These are phyloP conservation scores for Petunia secreta DNA, from an alignment of 257 asterid genomes.

Conservation along the genomic window DNA sequence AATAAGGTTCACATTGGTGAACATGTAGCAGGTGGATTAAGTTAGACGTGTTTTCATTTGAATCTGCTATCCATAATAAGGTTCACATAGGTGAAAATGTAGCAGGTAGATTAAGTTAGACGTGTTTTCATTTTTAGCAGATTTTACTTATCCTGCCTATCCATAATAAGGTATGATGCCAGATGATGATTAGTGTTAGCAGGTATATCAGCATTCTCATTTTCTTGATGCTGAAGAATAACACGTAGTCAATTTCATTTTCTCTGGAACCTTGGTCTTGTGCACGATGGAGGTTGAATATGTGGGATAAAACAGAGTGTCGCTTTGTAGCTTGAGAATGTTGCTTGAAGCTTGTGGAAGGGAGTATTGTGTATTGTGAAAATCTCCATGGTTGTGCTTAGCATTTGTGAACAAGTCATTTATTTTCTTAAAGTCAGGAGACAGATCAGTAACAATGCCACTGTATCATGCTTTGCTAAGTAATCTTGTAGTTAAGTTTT, in stretches of 20 bases:
- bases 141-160: background rate
- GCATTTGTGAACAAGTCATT: background rate
- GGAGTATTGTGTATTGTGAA: background rate
- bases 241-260: background rate
- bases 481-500: background rate
- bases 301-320: background rate
- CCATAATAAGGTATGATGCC: background rate
- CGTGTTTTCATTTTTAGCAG: background rate
- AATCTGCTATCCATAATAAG: background rate
- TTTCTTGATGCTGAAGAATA: background rate
- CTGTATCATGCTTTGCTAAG: background rate
- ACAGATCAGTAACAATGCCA: background rate
- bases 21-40: background rate
- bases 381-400: background rate
- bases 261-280: background rate
- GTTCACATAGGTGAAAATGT: no score
- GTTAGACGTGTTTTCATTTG: conserved; percentile 1
- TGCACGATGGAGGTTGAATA: background rate
- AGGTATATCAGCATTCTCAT: background rate
- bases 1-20: no score
- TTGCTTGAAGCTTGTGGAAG: background rate
- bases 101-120: background rate
- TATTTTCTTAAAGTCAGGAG: background rate
- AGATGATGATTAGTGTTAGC: background rate
- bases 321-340: background rate